Conservation (phyloP, 805 yeast species). For the Wickerhamia fluorescens region DNA sequence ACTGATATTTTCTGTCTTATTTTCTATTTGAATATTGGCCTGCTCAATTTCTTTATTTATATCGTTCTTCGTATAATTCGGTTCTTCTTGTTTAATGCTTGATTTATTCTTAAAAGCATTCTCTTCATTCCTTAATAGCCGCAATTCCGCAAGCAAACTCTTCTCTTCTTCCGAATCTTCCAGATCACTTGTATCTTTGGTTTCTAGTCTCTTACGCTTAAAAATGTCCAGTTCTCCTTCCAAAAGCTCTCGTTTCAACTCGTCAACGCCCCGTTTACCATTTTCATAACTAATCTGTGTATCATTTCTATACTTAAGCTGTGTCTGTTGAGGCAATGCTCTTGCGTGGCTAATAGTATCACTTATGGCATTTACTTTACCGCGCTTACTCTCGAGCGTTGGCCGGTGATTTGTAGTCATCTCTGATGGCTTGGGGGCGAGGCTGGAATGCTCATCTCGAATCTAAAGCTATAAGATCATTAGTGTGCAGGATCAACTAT, state of each 20-base stretch:
- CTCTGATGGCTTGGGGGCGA: not conserved
- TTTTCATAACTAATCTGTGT: conserved; percentile 9
- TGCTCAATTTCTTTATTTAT: too few species aligned
- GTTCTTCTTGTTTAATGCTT: too few species aligned
- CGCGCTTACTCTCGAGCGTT: conserved; percentile 34
- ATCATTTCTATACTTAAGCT: conserved; percentile 26
- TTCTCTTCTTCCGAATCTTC: conserved; percentile 3
- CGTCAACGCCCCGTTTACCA: conserved; percentile 17
- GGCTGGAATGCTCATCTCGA: too few species aligned
- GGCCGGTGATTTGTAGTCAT: conserved; percentile 42
- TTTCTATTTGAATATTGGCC: too few species aligned
- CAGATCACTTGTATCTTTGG: not conserved
- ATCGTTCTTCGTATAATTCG: too few species aligned
- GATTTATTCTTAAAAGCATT: too few species aligned
- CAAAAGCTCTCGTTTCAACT: conserved; percentile 14
- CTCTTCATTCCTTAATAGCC: conserved; percentile 1
- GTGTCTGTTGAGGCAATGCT: conserved; percentile 23
- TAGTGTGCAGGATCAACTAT: too few species aligned
- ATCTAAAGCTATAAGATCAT: too few species aligned
- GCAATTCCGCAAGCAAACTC: conserved; percentile 3
- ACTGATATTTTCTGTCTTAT: too few species aligned
- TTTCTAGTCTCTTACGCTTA: conserved; percentile 1
- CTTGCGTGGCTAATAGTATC: conserved; percentile 33
- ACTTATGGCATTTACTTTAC: conserved; percentile 22
- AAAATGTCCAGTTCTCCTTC: conserved; percentile 6